These are phyloP conservation scores for Colletotrichum musicola DNA, from an alignment of 2,329 filamentous ascomycete species.

Conservation along the genomic window DNA sequence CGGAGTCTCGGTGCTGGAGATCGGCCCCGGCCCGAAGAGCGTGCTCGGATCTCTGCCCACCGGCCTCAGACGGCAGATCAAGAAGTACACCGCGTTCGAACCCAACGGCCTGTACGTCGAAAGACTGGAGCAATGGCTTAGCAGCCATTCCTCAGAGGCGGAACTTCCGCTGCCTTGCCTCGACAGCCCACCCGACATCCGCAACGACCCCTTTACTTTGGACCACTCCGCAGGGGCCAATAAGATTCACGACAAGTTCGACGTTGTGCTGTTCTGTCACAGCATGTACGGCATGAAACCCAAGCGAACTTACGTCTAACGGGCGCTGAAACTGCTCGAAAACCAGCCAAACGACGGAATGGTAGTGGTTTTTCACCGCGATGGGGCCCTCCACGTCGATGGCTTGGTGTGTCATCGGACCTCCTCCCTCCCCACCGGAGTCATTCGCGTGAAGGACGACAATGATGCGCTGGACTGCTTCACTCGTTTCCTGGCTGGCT, in stretches of 20 bases:
- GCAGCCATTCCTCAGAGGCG: conserved; percentile 40
- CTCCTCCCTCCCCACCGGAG: conserved; percentile 60
- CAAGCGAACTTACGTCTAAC: conserved; percentile 59
- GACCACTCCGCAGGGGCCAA: no score
- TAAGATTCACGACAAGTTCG: no score
- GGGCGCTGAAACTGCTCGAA: conserved; percentile 61
- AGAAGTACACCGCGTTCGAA: conserved; percentile 67
- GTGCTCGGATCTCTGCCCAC: conserved; percentile 63
- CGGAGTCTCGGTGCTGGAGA: conserved; percentile 67
- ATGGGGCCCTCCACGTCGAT: conserved; percentile 55
- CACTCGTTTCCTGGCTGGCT: conserved; percentile 64
- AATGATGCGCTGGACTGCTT: conserved; percentile 64
- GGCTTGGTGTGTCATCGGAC: conserved; percentile 62
- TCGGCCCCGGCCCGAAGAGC: conserved; percentile 69
- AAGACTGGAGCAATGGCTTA: conserved; percentile 58
- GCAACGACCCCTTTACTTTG: no score
- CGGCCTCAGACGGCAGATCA: conserved; percentile 56
- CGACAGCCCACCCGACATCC: conserved; percentile 52
- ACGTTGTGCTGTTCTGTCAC: conserved; percentile 72
- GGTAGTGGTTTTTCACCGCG: conserved; percentile 69
- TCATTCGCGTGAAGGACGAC: conserved; percentile 57
- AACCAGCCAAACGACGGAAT: conserved; percentile 53
- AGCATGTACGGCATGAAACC: conserved; percentile 72
- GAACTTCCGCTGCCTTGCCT: conserved; percentile 57
- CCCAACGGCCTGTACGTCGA: conserved; percentile 61